phyloP scores from a whole-genome alignment of 2,329 filamentous ascomycete genomes.

The Aspergillus sp. region DNA sequence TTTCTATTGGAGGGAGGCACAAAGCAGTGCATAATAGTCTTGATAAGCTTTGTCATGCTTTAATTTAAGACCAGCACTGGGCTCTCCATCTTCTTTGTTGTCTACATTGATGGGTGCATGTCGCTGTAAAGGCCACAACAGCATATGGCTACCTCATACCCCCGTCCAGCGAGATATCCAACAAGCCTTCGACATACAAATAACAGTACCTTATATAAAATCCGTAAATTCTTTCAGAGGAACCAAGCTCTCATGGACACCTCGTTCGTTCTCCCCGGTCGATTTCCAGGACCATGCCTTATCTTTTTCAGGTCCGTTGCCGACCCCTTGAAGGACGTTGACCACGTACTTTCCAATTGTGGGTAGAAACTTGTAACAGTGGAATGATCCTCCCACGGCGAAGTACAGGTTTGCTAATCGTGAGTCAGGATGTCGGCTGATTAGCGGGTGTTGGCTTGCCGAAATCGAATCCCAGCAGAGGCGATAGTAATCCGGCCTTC shows the following conservation, averaged over 20 bases:
- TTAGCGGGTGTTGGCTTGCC: slow-evolving; percentile 62
- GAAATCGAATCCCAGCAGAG: slow-evolving; percentile 62
- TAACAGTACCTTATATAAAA: neutral
- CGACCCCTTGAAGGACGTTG: slow-evolving; percentile 40
- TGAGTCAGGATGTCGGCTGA: slow-evolving; percentile 53
- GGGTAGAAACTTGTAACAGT: slow-evolving; percentile 61
- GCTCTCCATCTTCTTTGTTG: too few species aligned
- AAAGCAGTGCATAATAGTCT: too few species aligned
- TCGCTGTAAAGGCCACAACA: too few species aligned
- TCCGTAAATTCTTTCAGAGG: slow-evolving; percentile 27
- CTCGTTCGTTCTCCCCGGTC: slow-evolving; percentile 14
- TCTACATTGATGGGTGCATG: too few species aligned
- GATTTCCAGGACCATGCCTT: slow-evolving; percentile 25
- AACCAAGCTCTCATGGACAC: slow-evolving; percentile 28
- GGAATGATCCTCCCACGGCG: slow-evolving; percentile 53
- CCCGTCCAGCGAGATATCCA: too few species aligned
- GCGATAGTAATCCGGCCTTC: slow-evolving; percentile 44
- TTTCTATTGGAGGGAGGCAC: too few species aligned
- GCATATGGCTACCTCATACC: too few species aligned
- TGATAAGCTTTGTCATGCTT: too few species aligned
- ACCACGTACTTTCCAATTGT: slow-evolving; percentile 59
- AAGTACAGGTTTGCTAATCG: slow-evolving; percentile 56
- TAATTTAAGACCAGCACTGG: too few species aligned
- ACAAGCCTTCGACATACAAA: too few species aligned
- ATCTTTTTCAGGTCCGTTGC: slow-evolving; percentile 40